Percentiles rank a stretch among this genome's conserved stretches.
Evolutionary conservation across 345 rosid species (phyloP).

Genomic region (Camelina neglecta): DNA sequence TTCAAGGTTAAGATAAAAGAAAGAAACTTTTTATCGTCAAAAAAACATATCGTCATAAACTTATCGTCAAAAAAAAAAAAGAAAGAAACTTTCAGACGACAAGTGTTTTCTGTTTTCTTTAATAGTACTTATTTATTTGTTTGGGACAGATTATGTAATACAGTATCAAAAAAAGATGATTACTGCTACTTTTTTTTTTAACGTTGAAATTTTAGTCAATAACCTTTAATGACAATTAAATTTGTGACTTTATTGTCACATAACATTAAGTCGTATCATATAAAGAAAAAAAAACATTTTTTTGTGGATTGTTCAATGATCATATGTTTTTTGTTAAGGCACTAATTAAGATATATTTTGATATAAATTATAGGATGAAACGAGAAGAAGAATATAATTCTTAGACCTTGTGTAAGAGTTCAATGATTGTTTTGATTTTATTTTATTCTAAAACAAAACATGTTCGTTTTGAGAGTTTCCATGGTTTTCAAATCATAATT

Average conservation of each 20-base stretch:
- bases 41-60: too few species aligned
- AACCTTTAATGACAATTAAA: slow-evolving; percentile 14
- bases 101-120: slow-evolving; percentile 10
- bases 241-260: slow-evolving; percentile 19
- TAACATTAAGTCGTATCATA: neutral
- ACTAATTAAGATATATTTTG: neutral
- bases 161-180: slow-evolving; percentile 12
- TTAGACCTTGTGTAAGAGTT: neutral
- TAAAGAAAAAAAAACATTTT: neutral
- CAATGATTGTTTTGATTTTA: too few species aligned
- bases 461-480: too few species aligned
- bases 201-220: slow-evolving; percentile 5
- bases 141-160: slow-evolving; percentile 18
- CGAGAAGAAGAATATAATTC: neutral
- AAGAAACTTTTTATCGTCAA: slow-evolving; percentile 37
- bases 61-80: slow-evolving; percentile 30
- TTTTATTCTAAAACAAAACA: too few species aligned
- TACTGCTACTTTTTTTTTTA: slow-evolving; percentile 23
- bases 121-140: neutral
- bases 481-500: too few species aligned
- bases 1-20: slow-evolving; percentile 42
- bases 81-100: slow-evolving; percentile 43
- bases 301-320: slow-evolving; percentile 17
- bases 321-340: neutral
- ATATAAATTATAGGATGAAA: neutral